These are phyloP conservation scores for Mycogone perniciosa DNA, from an alignment of 2,329 filamentous ascomycete genomes.

Conservation along the genomic window DNA sequence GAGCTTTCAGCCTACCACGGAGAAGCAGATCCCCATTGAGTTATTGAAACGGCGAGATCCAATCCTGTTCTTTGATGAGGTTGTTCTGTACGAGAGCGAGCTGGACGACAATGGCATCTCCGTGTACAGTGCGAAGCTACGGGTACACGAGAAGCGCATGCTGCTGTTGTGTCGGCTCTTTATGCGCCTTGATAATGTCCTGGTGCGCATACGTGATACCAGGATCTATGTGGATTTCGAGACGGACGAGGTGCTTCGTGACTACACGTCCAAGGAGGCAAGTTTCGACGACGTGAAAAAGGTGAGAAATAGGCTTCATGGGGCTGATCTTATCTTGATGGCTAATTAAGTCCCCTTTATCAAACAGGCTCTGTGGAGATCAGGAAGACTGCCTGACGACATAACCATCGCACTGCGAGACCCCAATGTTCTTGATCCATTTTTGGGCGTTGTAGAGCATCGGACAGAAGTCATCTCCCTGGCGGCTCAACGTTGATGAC, in stretches of 20 bases:
- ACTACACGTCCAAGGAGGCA: constrained; percentile 86
- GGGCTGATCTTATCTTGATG: background rate
- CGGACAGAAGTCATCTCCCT: constrained; percentile 46
- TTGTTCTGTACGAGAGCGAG: constrained; percentile 95
- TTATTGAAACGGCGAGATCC: constrained; percentile 84
- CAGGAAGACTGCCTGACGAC: constrained; percentile 58
- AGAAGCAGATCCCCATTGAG: constrained; percentile 67
- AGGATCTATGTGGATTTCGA: constrained; percentile 87
- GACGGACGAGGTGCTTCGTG: constrained; percentile 70
- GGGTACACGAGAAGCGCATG: constrained; percentile 86
- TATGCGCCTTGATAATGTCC: constrained; percentile 84
- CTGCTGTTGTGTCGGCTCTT: constrained; percentile 82
- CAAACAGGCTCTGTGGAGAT: constrained; percentile 41
- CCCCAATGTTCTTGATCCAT: constrained; percentile 64
- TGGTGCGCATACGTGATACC: constrained; percentile 83
- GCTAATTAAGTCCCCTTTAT: constrained; percentile 1
- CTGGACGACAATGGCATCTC: constrained; percentile 96
- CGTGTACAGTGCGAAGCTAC: constrained; percentile 80
- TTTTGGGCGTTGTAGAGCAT: constrained; percentile 66
- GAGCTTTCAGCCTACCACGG: constrained; percentile 17
- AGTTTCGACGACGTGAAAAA: constrained; percentile 68
- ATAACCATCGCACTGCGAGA: constrained; percentile 72
- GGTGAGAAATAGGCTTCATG: constrained; percentile 35
- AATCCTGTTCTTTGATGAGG: constrained; percentile 94
- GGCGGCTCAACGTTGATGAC: constrained; percentile 1